Evolutionary conservation across 2,329 filamentous ascomycete species (phyloP), one percentile per base, ranked within the genome.

Genomic region (Ambrosiella beaveri): DNA sequence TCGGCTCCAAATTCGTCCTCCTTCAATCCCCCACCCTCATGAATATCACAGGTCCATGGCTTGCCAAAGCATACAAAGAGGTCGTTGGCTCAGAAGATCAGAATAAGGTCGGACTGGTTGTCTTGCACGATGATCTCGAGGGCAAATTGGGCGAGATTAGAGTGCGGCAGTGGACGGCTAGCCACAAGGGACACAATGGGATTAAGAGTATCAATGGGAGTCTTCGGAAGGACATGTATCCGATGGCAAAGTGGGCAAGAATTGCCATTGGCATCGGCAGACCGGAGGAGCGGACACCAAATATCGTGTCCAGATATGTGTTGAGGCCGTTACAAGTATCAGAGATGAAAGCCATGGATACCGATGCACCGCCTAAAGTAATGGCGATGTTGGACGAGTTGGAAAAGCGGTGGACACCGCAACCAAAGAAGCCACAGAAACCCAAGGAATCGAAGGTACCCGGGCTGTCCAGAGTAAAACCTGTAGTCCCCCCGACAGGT

Each of bases 41-140:
- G 93, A 98, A 97, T 67, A 72, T 85, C 3, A 87, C 82, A 1
- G 93, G 93, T 0, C 74, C 76, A 0, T 86, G 83, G 61, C 78
- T 95, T 0, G 73, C 78, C 2, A 74, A 74, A 2, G 81, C 84
- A 1, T 89, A 85, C 74, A 75, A 74, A 45, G 72, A 79, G n/a
- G 74, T 77, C 59, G 63, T 81, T 61, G 70, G 67, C 27, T 15
- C 63, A 64, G 3, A 62, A 37, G 37, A 59, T 66, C 62, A 63
- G 64, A 56, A 64, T 12, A 63, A 71, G 38, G 66, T 73, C 12
- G 72, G 71, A 17, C 69, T 98, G 13, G 80, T 97, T 0, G 73
- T 97, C 11, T 73, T 97, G 17, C 89, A 97, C 68, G 91, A 97
- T 68, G 91, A 97, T 68, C 71, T 97, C 39, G 90, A 96, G 65